Percentiles rank a stretch among this genome's conserved stretches.
Evolutionary conservation across 495 filamentous ascomycete species (phyloP).

Genomic region (Cryomyces antarcticus): DNA sequence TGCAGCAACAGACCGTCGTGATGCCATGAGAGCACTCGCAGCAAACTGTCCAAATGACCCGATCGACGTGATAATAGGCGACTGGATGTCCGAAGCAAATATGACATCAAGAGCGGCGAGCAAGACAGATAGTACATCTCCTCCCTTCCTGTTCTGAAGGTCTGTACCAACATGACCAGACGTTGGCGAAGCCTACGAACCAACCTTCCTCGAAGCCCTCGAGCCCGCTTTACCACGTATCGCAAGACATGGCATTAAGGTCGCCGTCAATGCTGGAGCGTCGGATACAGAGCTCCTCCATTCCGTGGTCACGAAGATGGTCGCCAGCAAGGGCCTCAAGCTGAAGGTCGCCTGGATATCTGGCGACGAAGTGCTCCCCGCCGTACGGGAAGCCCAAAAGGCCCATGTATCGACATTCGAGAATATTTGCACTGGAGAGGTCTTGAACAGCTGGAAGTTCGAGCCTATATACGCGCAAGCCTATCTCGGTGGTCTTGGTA

Average conservation of each 20-base stretch:
- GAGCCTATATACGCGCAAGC: conserved; percentile 31
- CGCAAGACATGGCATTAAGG: conserved; percentile 29
- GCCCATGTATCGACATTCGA: conserved; percentile 23
- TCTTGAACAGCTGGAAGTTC: conserved; percentile 27
- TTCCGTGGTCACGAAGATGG: conserved; percentile 24
- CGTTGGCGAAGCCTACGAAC: conserved; percentile 24
- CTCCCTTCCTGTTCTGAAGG: background rate
- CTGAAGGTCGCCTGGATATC: conserved; percentile 32
- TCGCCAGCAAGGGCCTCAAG: conserved; percentile 22
- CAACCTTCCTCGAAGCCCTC: conserved; percentile 31
- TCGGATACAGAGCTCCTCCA: conserved; percentile 28
- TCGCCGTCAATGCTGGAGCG: conserved; percentile 39
- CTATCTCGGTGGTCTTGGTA: conserved; percentile 19
- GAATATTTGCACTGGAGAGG: conserved; percentile 31
- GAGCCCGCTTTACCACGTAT: conserved; percentile 30
- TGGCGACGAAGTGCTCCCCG: conserved; percentile 30
- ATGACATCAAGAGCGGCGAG: conserved; percentile 27
- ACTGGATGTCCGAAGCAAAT: conserved; percentile 37
- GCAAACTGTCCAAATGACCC: conserved; percentile 26
- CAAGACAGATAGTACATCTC: conserved; percentile 15
- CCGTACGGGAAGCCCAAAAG: conserved; percentile 20
- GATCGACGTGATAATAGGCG: conserved; percentile 34
- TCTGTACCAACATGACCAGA: background rate
- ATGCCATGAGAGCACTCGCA: conserved; percentile 33
- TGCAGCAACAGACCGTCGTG: conserved; percentile 33